A percentile compares a stretch with the other conserved stretches of the same genome.
These are phyloP conservation scores for Blepharisma undulans DNA, from an alignment of 169 alveolate genomes.

Conservation along the genomic window DNA sequence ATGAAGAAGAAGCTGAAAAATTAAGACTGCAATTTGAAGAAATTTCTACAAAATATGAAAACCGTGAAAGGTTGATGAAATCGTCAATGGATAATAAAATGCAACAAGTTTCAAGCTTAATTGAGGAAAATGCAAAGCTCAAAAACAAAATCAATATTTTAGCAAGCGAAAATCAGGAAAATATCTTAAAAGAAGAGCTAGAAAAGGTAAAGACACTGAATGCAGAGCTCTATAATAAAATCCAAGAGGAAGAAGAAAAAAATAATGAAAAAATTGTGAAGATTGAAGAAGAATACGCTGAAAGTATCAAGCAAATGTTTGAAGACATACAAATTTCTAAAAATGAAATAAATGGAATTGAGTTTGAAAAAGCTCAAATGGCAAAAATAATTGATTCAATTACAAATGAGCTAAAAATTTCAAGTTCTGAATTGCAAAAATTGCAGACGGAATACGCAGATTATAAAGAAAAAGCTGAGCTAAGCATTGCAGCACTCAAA, in stretches of 20 bases:
- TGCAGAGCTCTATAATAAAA: background rate
- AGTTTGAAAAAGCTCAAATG: background rate
- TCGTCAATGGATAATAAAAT: background rate
- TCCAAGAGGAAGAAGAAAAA: background rate
- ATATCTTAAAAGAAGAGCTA: background rate
- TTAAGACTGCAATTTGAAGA: background rate
- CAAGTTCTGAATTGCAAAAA: background rate
- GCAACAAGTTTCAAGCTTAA: background rate
- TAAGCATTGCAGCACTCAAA: background rate
- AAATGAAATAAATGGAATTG: background rate
- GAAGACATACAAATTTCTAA: background rate
- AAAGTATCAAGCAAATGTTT: background rate
- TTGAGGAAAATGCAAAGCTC: background rate
- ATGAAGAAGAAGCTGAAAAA: background rate
- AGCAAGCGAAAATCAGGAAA: background rate
- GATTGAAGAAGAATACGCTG: background rate
- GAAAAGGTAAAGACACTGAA: background rate
- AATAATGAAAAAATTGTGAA: background rate
- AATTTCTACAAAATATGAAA: background rate
- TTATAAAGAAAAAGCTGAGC: background rate
- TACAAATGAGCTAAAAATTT: background rate
- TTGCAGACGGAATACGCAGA: background rate
- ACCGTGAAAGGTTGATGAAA: background rate
- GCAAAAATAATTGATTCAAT: background rate
- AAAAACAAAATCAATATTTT: background rate